Percentiles rank a stretch among this genome's conserved stretches.
phyloP scores from a whole-genome alignment of 2,329 filamentous ascomycete genomes.

The Colletotrichum costaricense region DNA sequence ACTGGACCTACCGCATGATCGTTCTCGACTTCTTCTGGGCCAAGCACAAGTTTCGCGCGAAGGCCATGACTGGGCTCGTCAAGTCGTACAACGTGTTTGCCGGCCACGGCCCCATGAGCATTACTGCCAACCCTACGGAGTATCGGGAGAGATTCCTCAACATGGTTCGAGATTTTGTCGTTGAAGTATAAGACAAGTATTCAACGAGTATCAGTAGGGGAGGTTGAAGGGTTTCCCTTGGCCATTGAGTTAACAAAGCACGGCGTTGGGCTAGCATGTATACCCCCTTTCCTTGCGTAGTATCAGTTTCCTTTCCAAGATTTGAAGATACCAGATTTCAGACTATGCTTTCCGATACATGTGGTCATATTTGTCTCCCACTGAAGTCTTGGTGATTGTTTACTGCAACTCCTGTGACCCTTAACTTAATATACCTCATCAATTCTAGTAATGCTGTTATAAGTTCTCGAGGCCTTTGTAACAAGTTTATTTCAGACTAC shows the following conservation, averaged over 20 bases:
- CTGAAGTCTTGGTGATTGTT: no score
- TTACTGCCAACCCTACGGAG: slow-evolving; percentile 76
- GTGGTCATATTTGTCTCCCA: background rate
- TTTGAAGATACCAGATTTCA: background rate
- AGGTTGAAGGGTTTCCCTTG: background rate
- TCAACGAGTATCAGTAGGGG: background rate
- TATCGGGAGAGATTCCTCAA: slow-evolving; percentile 68
- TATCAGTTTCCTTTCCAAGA: background rate
- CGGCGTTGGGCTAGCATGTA: slow-evolving; percentile 1
- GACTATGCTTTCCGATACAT: background rate
- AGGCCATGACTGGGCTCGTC: slow-evolving; percentile 73
- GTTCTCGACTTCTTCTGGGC: slow-evolving; percentile 85
- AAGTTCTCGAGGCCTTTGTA: no score
- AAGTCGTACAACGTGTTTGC: slow-evolving; percentile 72
- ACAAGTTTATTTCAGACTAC: no score
- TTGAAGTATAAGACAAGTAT: slow-evolving; percentile 45
- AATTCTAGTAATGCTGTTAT: no score
- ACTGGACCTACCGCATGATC: slow-evolving; percentile 74
- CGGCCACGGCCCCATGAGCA: slow-evolving; percentile 77
- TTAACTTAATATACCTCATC: no score
- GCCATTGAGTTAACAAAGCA: background rate
- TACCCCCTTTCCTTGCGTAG: background rate
- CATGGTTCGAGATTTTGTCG: slow-evolving; percentile 58
- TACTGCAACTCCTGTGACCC: no score
- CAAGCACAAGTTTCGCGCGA: slow-evolving; percentile 75